Base-by-base conservation (phyloP, 495 filamentous ascomycete species). In the Aspergillus carlsbadensis region DNA sequence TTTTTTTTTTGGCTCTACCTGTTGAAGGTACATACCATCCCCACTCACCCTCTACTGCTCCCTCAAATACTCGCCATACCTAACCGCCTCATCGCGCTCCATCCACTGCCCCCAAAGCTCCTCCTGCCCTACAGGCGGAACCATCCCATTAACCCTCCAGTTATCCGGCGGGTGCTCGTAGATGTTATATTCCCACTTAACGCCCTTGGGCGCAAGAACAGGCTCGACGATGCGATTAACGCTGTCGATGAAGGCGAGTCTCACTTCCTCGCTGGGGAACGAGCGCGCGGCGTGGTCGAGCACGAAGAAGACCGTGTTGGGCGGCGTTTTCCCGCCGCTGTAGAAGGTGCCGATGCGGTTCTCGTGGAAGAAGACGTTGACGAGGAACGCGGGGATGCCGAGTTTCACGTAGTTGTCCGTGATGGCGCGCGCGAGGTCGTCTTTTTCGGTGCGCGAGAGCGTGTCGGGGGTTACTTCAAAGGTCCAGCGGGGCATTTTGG, bases 151-250 rank as follows among this genome's bases (percentile, higher is more conserved):
- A 5, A 58, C 39, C 31, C 56, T 52, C 56, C 56, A 58, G 17
- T 58, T 58, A 47, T 58, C 39, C 13, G 29, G 6, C 21, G 56
- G 56, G 40, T 58, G 56, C 29, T 58, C 56, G 15, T 58, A 58
- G 40, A 58, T 58, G 26, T 58, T 58, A 22, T 52, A 58, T 31
- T 58, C 56, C 56, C 56, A 58, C 24, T 58, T 58, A 15, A 58
- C 29, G 3, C 26, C 48, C 39, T 52, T 52, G 3, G 56, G 56
- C 4, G 14, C 56, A 21, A 58, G 26, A 29, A 58, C 52, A 3
- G 56, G 56, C 21, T 34, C 2, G 15, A 53, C 56, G n/a, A 53
- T 43, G 5, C 46, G 10, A 29, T 58, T 58, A 29, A 58, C 18
- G 21, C 47, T 48, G 18, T 18, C 14, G 10, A 56, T 56, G 21